Evolutionary conservation across 2,329 filamentous ascomycete genomes (phyloP).

Genomic region (Fusarium sp.): DNA sequence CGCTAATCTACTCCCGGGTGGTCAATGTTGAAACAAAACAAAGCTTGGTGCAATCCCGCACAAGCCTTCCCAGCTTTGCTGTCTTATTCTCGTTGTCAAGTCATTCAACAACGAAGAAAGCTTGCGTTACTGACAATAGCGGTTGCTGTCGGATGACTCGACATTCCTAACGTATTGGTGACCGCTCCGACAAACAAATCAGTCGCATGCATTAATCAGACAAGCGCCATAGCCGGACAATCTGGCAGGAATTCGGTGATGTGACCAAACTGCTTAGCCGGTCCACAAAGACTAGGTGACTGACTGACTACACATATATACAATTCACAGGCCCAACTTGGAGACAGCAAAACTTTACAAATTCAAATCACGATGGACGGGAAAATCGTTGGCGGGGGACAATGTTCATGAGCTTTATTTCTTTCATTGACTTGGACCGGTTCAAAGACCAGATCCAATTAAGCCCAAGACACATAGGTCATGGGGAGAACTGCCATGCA

Average conservation of each 20-base stretch:
- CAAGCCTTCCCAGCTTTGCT: neutral
- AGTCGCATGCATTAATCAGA: neutral
- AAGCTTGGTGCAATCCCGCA: neutral
- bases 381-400: constrained; percentile 44
- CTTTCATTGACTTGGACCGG: constrained; percentile 50
- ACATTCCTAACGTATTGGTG: constrained; percentile 2
- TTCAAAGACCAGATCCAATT: constrained; percentile 38
- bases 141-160: neutral
- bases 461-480: constrained; percentile 45
- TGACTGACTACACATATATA: neutral
- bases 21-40: constrained; percentile 2
- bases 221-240: neutral
- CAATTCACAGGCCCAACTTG: neutral
- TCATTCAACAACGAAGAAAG: neutral
- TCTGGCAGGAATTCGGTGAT: neutral
- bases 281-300: neutral
- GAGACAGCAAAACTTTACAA: neutral
- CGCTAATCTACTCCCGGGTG: neutral
- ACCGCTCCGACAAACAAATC: neutral
- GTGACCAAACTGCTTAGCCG: neutral
- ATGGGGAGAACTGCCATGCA: constrained; percentile 40
- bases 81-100: neutral
- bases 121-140: neutral
- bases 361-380: neutral
- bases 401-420: constrained; percentile 54